Base-by-base conservation (phyloP, 495 filamentous ascomycete genomes). In the Xylaria bambusicola region DNA sequence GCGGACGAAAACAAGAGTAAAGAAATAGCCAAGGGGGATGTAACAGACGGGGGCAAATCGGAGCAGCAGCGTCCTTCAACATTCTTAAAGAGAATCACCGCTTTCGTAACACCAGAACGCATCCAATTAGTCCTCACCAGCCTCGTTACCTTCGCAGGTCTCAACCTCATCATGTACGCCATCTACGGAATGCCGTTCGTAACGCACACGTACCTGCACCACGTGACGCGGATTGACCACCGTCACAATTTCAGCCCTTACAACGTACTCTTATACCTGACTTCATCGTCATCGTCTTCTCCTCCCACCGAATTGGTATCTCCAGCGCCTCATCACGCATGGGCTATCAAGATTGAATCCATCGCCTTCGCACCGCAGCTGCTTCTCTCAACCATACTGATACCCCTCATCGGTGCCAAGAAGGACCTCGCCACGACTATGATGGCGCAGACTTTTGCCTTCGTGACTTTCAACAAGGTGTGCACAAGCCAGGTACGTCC, bases 221-320 rank as follows among this genome's bases (percentile, higher is more conserved):
- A 98, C 67, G 75, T 98, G 38, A 92, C 88, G 2, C 90, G 94
- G 44, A 87, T 95, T 72, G 94, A 98, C 74, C 94, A 98, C 75
- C 88, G 94, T 3, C 94, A 98, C 74, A 98, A 98, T 73, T 98
- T 98, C 78, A 95, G 90, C 17, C 91, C 92, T 1, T 98, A 98
- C 77, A 96, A 96, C 74, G 92, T 85, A 0, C 81, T 96, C 20
- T 84, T 98, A 1, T 95, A 98, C 70, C 83, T 96, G 33, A 83
- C 87, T 45, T 90, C 93, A 0, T 82, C 89, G 0, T 73, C 77
- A 1, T 71, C 70, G 1, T 73, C 73, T 2, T 44, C 67, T 21
- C 3, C 53, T 2, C 2, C 24, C 2, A 36, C 65, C 10, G 64
- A 74, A 10, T 31, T 26, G 7, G 15, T 13, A 27, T 24, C 33